A percentile compares a stretch with the other conserved stretches of the same genome.
Evolutionary conservation across 371 early-diverging fungal species (phyloP).

Genomic region (Synchytrium microbalum): DNA sequence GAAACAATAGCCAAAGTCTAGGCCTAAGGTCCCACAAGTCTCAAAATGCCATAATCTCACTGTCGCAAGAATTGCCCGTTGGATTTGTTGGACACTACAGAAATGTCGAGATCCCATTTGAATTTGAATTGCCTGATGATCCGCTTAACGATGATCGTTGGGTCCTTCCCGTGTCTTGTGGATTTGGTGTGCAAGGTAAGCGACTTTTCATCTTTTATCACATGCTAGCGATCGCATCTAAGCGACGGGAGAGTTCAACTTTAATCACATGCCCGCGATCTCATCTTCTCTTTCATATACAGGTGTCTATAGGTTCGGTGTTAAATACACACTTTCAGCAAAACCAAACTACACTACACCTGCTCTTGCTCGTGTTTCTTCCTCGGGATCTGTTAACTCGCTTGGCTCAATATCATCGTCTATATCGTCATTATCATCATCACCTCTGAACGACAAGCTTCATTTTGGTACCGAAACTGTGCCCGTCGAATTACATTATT

Average conservation of each 20-base stretch:
- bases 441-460: neutral
- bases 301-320: too few species aligned
- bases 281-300: too few species aligned
- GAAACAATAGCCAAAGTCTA: neutral
- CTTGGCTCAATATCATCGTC: neutral
- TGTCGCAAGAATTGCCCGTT: neutral
- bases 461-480: neutral
- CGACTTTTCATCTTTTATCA: neutral
- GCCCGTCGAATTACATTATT: neutral
- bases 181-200: neutral
- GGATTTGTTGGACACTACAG: too few species aligned
- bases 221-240: too few species aligned
- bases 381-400: neutral
- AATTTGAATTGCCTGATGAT: neutral
- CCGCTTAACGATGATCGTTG: neutral
- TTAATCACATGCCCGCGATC: too few species aligned
- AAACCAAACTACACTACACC: neutral
- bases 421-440: neutral
- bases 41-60: neutral
- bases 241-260: too few species aligned
- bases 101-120: neutral
- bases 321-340: too few species aligned
- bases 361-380: neutral
- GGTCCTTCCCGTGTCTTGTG: neutral
- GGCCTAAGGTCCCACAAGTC: neutral